Base-by-base conservation (phyloP, 177 flowering plant genomes). In the Vitis hybrid region DNA sequence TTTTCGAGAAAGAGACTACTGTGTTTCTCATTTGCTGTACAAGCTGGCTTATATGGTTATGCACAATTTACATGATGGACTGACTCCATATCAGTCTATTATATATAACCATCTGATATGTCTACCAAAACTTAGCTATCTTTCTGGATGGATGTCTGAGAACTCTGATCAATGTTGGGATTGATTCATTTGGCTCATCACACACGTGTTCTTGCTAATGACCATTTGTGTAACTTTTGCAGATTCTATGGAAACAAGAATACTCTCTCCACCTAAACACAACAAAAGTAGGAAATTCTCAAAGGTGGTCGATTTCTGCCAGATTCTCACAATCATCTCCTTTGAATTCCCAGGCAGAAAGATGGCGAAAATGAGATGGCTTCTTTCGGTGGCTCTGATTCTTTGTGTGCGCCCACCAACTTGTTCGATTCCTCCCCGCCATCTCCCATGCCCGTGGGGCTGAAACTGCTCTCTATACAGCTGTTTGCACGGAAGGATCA, bases 371-470 rank as follows among this genome's bases (percentile, higher is more conserved):
- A 74, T 74, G 75, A 64, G 75, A 73, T 74, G 77, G 72, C 74
- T 78, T 41, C 46, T 41, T 79, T 77, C 81, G 75, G 85, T 82
- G 82, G 79, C 75, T 71, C 61, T 51, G 64, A 70, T 63, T 76
- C 77, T 51, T 67, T 54, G 57, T 66, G 77, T 18, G 55, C 24
- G 55, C 76, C 81, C 78, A 72, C 82, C 79, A 74, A 67, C 69
- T 78, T 75, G 75, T 55, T 68, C 1, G 81, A 81, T 81, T 76
- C 84, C 70, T 73, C 73, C 63, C 53, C 67, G 15, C 62, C 46
- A 5, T 41, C 46, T 8, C 9, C 46, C 46, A 41, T 41, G 30
- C 30, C 30, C 30, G 30, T 27, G 30, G 30, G 30, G 30, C 30
- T 27, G 30, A 27, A 27, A 27, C 46, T 7, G 4, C 63, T 60